Conservation (phyloP, 176 grass and related monocot species). For the Aegilops umbellulata region DNA sequence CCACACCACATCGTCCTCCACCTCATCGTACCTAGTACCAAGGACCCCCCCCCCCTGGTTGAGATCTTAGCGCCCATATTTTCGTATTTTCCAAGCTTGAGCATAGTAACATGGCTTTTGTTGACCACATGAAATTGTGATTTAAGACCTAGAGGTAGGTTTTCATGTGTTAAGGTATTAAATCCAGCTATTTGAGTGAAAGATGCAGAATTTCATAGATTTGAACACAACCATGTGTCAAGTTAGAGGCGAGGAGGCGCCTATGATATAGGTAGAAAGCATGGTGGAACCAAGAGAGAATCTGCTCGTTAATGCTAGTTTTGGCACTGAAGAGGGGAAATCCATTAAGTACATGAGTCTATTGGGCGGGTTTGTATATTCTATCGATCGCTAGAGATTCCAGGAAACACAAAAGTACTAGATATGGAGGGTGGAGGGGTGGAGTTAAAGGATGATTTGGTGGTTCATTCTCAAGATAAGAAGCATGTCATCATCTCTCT, state of each 20-base stretch:
- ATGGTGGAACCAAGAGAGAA: not conserved
- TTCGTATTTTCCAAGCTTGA: not conserved
- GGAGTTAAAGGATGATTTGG: not conserved
- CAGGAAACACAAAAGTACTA: not conserved
- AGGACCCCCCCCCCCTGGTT: too few species aligned
- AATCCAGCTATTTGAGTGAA: not conserved
- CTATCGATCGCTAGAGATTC: not conserved
- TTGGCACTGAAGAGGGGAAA: not conserved
- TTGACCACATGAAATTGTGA: not conserved
- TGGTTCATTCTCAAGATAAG: not conserved
- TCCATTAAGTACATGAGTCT: not conserved
- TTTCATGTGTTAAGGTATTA: not conserved
- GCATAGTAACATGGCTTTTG: not conserved
- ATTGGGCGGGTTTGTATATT: not conserved
- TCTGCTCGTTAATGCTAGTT: not conserved
- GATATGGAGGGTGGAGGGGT: not conserved
- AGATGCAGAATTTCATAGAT: not conserved
- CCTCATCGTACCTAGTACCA: not conserved
- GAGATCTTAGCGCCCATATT: not conserved
- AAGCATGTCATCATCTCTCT: not conserved
- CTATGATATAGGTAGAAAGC: not conserved
- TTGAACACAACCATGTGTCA: not conserved
- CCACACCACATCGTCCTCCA: not conserved
- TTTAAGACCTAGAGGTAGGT: not conserved
- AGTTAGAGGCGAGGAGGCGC: not conserved